phyloP scores from a whole-genome alignment of 345 rosid species.

The Raphanus sativus region DNA sequence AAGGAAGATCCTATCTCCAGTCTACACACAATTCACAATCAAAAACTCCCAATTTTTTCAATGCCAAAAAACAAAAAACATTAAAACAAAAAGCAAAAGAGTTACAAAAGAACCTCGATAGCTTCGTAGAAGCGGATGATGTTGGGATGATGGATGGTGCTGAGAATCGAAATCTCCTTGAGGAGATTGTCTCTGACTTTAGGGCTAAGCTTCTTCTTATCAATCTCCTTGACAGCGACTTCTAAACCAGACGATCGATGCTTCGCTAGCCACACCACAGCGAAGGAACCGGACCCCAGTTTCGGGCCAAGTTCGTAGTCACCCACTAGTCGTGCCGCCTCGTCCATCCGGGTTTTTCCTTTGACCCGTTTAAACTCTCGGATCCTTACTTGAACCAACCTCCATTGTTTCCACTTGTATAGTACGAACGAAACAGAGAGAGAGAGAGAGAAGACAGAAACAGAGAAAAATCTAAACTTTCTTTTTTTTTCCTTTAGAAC shows the following conservation, averaged over 20 bases:
- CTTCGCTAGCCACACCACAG: slow-evolving; percentile 63
- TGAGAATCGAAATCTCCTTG: slow-evolving; percentile 75
- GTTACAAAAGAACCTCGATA: slow-evolving; percentile 45
- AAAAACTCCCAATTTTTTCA: too few relatives aligned
- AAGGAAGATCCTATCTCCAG: slow-evolving; percentile 58
- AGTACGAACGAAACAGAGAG: slow-evolving; percentile 10
- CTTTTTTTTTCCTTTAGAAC: slow-evolving; percentile 5
- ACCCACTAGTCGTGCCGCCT: slow-evolving; percentile 48
- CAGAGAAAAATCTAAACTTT: slow-evolving; percentile 8
- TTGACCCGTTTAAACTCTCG: slow-evolving; percentile 32
- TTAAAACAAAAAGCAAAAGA: background rate
- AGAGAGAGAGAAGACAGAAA: background rate
- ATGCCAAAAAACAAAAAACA: too few relatives aligned
- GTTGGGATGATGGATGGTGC: slow-evolving; percentile 76
- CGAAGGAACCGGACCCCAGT: slow-evolving; percentile 81
- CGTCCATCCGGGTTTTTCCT: slow-evolving; percentile 50
- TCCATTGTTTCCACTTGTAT: slow-evolving; percentile 30
- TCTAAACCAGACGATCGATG: slow-evolving; percentile 55
- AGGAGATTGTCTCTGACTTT: slow-evolving; percentile 67
- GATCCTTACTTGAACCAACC: slow-evolving; percentile 27
- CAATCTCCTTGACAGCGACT: slow-evolving; percentile 80
- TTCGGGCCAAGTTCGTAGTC: slow-evolving; percentile 66
- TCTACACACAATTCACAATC: slow-evolving; percentile 42
- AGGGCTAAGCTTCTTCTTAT: slow-evolving; percentile 57
- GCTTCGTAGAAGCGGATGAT: slow-evolving; percentile 53